phyloP scores from a whole-genome alignment of 805 yeast species.

The Pichia nanzhaoensis region DNA sequence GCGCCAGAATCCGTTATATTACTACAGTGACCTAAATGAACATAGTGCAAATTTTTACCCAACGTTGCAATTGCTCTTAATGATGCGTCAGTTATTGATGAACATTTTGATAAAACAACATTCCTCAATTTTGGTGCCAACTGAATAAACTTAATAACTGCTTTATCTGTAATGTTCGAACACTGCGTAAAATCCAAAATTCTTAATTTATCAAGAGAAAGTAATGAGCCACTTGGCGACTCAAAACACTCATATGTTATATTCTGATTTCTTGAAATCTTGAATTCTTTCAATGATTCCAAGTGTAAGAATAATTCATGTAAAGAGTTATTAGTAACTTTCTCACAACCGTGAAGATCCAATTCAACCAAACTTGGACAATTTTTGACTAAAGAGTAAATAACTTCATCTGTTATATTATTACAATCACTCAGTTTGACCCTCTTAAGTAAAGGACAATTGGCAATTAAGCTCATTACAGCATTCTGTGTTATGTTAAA shows the following conservation, averaged over 20 bases:
- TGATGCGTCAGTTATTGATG: conserved; percentile 76
- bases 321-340: conserved; percentile 60
- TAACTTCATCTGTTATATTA: conserved; percentile 56
- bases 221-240: conserved; percentile 22
- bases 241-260: conserved; percentile 62
- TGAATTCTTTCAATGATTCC: conserved; percentile 75
- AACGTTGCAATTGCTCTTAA: conserved; percentile 62
- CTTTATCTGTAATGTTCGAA: conserved; percentile 68
- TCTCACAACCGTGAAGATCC: conserved; percentile 78
- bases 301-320: conserved; percentile 50
- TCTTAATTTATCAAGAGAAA: conserved; percentile 58
- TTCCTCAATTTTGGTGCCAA: conserved; percentile 84
- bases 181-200: conserved; percentile 84
- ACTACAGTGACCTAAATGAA: conserved; percentile 91
- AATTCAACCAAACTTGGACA: conserved; percentile 84
- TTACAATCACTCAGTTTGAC: conserved; percentile 72
- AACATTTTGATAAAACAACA: conserved; percentile 84
- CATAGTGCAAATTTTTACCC: conserved; percentile 75
- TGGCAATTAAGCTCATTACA: conserved; percentile 46
- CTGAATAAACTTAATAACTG: conserved; percentile 63
- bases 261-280: conserved; percentile 66
- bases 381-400: conserved; percentile 53
- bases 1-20: conserved; percentile 89
- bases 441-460: conserved; percentile 73
- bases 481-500: conserved; percentile 61